phyloP scores from a whole-genome alignment of 148 eudicot species.

The Dysphania ambrosioides region DNA sequence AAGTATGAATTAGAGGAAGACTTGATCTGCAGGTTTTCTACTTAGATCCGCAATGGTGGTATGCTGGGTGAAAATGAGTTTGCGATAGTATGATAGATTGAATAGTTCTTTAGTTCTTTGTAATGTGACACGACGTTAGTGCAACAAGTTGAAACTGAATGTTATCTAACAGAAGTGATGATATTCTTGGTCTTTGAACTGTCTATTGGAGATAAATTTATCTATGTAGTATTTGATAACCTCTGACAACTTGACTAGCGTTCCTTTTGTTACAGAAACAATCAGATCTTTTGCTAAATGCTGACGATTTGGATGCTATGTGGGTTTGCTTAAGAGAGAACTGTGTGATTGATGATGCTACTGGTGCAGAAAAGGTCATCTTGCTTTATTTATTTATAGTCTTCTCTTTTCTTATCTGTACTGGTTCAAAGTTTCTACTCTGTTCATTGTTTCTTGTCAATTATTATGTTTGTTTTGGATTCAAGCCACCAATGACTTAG shows the following conservation, averaged over 20 bases:
- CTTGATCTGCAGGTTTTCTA: neutral
- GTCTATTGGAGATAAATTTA: neutral
- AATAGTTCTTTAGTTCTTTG: too few relatives aligned
- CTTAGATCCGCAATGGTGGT: neutral
- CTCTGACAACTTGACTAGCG: conserved; percentile 16
- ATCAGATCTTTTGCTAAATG: conserved; percentile 95
- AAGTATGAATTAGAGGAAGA: neutral
- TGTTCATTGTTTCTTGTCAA: neutral
- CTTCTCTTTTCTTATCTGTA: neutral
- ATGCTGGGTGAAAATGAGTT: neutral
- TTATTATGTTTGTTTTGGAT: too few relatives aligned
- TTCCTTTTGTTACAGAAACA: conserved; percentile 71
- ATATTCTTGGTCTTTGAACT: neutral
- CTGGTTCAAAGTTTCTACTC: neutral
- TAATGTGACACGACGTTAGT: neutral
- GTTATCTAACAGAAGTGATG: neutral
- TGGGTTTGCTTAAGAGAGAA: conserved; percentile 99
- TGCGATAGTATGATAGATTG: neutral
- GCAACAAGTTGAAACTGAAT: neutral
- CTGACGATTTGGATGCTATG: conserved; percentile 99
- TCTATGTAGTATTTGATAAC: neutral
- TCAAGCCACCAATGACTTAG: too few relatives aligned
- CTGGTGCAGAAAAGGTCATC: conserved; percentile 97
- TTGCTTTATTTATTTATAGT: conserved; percentile 3
- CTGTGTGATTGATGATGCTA: conserved; percentile 98